Base-by-base conservation (phyloP, 2,329 filamentous ascomycete genomes). In the Helotiales sp. region DNA sequence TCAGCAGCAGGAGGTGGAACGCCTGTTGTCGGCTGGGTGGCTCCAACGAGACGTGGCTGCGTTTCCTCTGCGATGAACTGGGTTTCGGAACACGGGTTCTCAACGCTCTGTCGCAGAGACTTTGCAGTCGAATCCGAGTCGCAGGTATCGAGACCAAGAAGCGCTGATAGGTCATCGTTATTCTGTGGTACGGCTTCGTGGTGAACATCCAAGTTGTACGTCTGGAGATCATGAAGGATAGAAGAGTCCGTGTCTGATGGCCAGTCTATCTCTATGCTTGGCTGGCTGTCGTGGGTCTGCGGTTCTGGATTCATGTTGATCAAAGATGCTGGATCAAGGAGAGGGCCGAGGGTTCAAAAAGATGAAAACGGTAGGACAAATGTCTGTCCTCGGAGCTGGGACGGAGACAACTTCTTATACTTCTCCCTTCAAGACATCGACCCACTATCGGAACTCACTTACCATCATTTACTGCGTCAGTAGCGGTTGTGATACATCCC, bases 391-490 rank as follows among this genome's bases (percentile, higher is more conserved):
- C 50, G 20, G 37, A 57, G 61, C 49, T 47, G 61, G 61, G 40
- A 63, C 47, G 61, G 61, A 63, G 40, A 43, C 32, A 50, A 24
- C 61, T 63, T 63, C 61, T 63, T 63, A 63, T 63, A 63, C 50
- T 57, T 47, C 50, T 63, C 61, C 40, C 11, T 26, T 28, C 34
- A 55, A 63, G 61, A 63, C 49, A 20, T 55, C 47, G 40, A 47
- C n/a, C 61, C 49, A 57, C 61, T 47, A 55, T 57, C 61, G 34
- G 50, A 55, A 57, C 61, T 30, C 50, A 57, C 61, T 63, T 62
- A n/a, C 32, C 20, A 47, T 57, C 22, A 57, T 45, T 57, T 55
- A 45, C 61, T 34, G 50, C 45, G 61, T 28, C 49, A 57, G 50
- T 28, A 45, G 13, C 50, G 15, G 24, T 63, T 34, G 17, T 47